Conservation (phyloP, 257 asterid species). For the Apocynum venetum region DNA sequence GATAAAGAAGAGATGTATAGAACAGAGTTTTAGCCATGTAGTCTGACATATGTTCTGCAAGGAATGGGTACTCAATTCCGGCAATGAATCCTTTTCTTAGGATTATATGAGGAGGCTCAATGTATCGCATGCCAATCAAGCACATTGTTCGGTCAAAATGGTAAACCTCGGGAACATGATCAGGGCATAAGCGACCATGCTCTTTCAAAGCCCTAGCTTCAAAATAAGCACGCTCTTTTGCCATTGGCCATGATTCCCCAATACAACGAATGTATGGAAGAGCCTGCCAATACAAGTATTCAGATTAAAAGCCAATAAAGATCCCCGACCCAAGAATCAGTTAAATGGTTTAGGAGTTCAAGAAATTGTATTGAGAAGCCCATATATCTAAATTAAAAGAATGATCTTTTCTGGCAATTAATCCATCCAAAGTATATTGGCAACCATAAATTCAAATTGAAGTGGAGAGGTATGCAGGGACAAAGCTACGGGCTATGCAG, state of each 20-base stretch:
- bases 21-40: conserved; percentile 87
- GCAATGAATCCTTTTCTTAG: conserved; percentile 84
- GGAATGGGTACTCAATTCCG: conserved; percentile 83
- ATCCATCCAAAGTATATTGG: not conserved
- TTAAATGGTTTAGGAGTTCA: not conserved
- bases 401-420: not conserved
- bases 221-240: conserved; percentile 93
- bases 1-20: conserved; percentile 82
- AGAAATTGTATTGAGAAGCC: no score
- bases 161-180: conserved; percentile 87
- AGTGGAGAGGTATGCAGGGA: not conserved
- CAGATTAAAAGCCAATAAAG: conserved; percentile 7
- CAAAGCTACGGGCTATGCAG: not conserved
- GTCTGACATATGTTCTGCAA: conserved; percentile 75
- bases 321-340: not conserved
- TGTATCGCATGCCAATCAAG: conserved; percentile 86
- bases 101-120: conserved; percentile 95
- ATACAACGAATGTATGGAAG: conserved; percentile 84
- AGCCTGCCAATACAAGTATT: conserved; percentile 51
- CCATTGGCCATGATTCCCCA: conserved; percentile 99
- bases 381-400: not conserved
- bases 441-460: not conserved
- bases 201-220: conserved; percentile 62
- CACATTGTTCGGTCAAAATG: conserved; percentile 87
- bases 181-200: conserved; percentile 71